Percentiles rank a stretch among this genome's conserved stretches.
Conservation (phyloP, 2,329 filamentous ascomycete species). For the Talaromyces rugulosus region DNA sequence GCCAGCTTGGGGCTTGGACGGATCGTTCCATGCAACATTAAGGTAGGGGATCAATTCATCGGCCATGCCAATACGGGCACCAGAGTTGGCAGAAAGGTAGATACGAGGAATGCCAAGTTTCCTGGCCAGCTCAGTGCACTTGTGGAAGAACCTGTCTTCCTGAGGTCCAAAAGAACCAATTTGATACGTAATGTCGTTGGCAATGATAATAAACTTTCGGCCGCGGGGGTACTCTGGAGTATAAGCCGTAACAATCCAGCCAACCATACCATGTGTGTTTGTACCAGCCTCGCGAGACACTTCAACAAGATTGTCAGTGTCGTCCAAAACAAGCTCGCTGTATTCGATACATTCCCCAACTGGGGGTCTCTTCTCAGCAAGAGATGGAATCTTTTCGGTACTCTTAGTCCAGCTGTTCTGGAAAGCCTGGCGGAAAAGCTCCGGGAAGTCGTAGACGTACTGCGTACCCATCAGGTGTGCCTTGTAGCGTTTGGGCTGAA, state of each 20-base stretch:
- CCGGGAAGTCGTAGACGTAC: conserved; percentile 99
- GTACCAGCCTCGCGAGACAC: conserved; percentile 92
- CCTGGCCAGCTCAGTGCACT: conserved; percentile 93
- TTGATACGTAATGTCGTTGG: conserved; percentile 99
- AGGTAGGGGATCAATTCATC: conserved; percentile 97
- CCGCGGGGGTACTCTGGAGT: conserved; percentile 94
- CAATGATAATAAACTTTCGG: conserved; percentile 88
- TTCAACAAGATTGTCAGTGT: conserved; percentile 85
- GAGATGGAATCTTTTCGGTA: conserved; percentile 65
- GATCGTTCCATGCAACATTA: conserved; percentile 93
- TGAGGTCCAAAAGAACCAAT: conserved; percentile 95
- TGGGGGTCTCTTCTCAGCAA: conserved; percentile 76
- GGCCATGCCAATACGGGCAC: conserved; percentile 92
- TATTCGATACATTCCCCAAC: conserved; percentile 90
- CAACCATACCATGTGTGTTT: conserved; percentile 97
- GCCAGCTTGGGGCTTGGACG: conserved; percentile 72
- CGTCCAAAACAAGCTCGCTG: conserved; percentile 90
- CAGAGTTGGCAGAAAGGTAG: conserved; percentile 97
- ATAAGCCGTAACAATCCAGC: conserved; percentile 90
- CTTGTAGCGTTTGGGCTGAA: conserved; percentile 99
- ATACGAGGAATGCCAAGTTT: conserved; percentile 94
- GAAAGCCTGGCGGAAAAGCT: conserved; percentile 96
- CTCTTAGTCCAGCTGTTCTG: conserved; percentile 88
- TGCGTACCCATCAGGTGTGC: conserved; percentile 98
- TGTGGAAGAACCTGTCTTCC: conserved; percentile 98